These are phyloP conservation scores for Fusarium sp. DNA, from an alignment of 2,329 filamentous ascomycete species.

Conservation along the genomic window DNA sequence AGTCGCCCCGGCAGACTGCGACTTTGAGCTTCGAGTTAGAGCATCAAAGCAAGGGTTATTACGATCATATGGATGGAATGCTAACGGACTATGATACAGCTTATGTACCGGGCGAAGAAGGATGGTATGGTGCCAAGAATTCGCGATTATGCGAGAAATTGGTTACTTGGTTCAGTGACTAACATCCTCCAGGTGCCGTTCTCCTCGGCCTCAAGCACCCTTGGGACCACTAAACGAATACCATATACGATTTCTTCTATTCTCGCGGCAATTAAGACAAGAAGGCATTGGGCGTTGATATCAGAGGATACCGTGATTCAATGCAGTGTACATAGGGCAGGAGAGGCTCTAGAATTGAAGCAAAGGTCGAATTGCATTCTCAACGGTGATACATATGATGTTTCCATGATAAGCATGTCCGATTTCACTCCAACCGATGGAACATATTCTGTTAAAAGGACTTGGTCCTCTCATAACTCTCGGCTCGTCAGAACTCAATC, in stretches of 20 bases:
- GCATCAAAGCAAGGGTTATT: neutral
- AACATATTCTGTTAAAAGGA: slow-evolving; percentile 33
- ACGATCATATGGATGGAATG: slow-evolving; percentile 11
- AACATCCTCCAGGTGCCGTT: slow-evolving; percentile 69
- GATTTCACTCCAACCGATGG: slow-evolving; percentile 76
- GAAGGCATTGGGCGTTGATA: slow-evolving; percentile 11
- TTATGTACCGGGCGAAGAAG: slow-evolving; percentile 97
- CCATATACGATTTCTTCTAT: slow-evolving; percentile 32
- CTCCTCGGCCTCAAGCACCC: slow-evolving; percentile 95
- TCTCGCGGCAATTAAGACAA: slow-evolving; percentile 24
- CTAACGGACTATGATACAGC: slow-evolving; percentile 61
- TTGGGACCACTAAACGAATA: slow-evolving; percentile 83
- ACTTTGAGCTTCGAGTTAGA: neutral
- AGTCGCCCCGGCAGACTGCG: slow-evolving; percentile 52
- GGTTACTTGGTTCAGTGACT: slow-evolving; percentile 2
- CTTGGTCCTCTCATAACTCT: neutral
- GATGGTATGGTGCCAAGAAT: slow-evolving; percentile 71
- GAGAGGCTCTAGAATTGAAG: slow-evolving; percentile 33
- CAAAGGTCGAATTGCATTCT: slow-evolving; percentile 5
- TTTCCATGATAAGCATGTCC: neutral
- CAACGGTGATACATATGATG: neutral
- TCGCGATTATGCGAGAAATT: neutral
- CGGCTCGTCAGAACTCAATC: slow-evolving; percentile 58
- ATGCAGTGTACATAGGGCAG: slow-evolving; percentile 44
- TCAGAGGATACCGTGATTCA: slow-evolving; percentile 6